These are phyloP conservation scores for Phytophthora niederhauseri DNA, from an alignment of 352 stramenopile species.

Conservation along the genomic window DNA sequence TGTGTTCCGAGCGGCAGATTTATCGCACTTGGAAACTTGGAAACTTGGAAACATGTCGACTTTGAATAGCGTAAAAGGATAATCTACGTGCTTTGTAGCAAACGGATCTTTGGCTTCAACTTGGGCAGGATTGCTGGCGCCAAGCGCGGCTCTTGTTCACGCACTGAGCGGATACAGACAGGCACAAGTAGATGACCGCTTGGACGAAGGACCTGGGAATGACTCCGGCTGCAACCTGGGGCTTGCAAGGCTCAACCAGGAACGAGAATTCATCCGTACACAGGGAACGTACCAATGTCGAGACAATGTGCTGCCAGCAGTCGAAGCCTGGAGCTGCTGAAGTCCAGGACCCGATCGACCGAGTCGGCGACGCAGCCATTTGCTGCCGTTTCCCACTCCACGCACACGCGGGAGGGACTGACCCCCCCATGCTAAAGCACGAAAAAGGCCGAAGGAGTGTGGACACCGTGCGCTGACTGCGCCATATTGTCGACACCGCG, in stretches of 20 bases:
- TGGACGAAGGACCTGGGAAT: not conserved
- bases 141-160: slow-evolving; percentile 1
- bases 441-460: slow-evolving; percentile 26
- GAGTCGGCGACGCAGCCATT: not conserved
- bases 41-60: slow-evolving; percentile 1
- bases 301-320: too few relatives aligned
- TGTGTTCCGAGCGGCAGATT: not conserved
- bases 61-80: slow-evolving; percentile 14
- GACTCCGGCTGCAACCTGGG: too few relatives aligned
- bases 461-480: not conserved
- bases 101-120: slow-evolving; percentile 11
- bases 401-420: not conserved
- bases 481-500: slow-evolving; percentile 21
- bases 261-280: too few relatives aligned
- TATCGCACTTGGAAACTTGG: not conserved
- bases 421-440: not conserved
- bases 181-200: too few relatives aligned
- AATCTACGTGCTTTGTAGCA: slow-evolving; percentile 15
- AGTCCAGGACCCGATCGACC: too few relatives aligned
- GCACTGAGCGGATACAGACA: not conserved
- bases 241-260: too few relatives aligned
- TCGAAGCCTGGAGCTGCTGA: too few relatives aligned
- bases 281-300: too few relatives aligned
- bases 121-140: not conserved
- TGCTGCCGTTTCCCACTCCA: not conserved